phyloP scores from a whole-genome alignment of 176 grass and related monocot species.

The Pontederia paniculata region DNA sequence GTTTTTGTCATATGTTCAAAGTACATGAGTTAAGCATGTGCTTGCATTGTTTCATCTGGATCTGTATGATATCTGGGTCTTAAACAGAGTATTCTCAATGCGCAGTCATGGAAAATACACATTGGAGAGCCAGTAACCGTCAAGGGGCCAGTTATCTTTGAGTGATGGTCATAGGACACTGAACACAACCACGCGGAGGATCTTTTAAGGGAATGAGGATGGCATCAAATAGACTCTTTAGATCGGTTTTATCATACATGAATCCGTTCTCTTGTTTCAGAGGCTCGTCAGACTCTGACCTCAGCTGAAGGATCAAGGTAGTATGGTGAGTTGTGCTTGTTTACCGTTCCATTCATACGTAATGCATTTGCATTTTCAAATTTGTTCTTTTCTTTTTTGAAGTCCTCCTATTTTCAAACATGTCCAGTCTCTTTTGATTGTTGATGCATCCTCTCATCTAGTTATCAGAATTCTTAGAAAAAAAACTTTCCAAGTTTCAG shows the following conservation, averaged over 20 bases:
- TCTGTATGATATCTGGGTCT: too few species aligned
- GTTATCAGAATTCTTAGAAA: too few species aligned
- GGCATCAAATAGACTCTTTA: too few species aligned
- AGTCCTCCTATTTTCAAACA: too few species aligned
- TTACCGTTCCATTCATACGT: too few species aligned
- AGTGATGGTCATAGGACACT: conserved; percentile 9
- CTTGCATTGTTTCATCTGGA: background rate
- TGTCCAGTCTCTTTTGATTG: too few species aligned
- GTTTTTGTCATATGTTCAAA: background rate
- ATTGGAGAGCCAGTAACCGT: conserved; percentile 25
- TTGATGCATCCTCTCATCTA: too few species aligned
- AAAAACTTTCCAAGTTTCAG: background rate
- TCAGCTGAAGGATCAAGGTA: conserved; percentile 23
- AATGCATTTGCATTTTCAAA: too few species aligned
- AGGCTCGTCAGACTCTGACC: conserved; percentile 31
- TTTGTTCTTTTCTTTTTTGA: too few species aligned
- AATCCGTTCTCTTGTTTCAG: conserved; percentile 74
- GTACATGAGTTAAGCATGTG: background rate
- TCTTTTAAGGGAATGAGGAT: too few species aligned
- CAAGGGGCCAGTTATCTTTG: conserved; percentile 27
- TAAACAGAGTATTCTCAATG: background rate
- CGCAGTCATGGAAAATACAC: conserved; percentile 56
- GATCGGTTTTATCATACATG: conserved; percentile 40
- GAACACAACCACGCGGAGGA: conserved; percentile 16
- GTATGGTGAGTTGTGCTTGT: conserved; percentile 26